Evolutionary conservation across 805 yeast genomes (phyloP), one percentile per base, ranked within the genome.

Genomic region (Alloascoidea africana): DNA sequence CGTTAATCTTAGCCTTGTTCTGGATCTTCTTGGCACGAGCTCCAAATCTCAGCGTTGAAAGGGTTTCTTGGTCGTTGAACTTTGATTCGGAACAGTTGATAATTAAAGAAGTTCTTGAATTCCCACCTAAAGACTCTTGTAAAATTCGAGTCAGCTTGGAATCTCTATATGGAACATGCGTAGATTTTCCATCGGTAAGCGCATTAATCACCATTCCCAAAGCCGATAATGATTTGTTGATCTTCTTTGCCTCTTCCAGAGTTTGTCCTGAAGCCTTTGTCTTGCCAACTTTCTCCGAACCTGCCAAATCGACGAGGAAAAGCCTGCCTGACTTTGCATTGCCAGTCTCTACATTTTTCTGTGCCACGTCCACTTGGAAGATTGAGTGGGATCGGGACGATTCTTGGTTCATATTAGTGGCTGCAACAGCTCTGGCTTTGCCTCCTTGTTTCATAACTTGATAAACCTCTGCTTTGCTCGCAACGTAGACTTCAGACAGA

Each of bases 341-440:
- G 11, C 80, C 82, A n/a, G 67, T 63, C 3, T 56, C 56, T 14
- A 62, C 42, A 46, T 69, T 65, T 49, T 70, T 71, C 48, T 81
- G 89, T n/a, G 68, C 61, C 4, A 86, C 58, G 37, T 68, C 69
- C 3, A 87, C 62, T 39, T 77, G 79, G 43, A 84, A 73, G 18
- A 86, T 79, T 0, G 89, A 74, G 53, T 85, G 95, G 0, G 93
- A 77, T 44, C 94, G 63, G 3, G 89, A 77, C 5, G 85, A 74
- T 48, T 73, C 80, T 17, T 65, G 60, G 53, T 82, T 83, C 82
- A 80, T 76, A 38, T 67, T 63, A 0, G 94, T 80, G 1, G 75
- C 51, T 0, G 75, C 72, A 0, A 67, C 70, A 8, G 75, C 67
- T 41, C 91, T 63, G 34, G 62, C 55, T 14, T 56, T 53, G 18